A percentile compares a stretch with the other conserved stretches of the same genome.
Conservation (phyloP, 2,329 filamentous ascomycete species). For the Colletotrichum gigasporum region DNA sequence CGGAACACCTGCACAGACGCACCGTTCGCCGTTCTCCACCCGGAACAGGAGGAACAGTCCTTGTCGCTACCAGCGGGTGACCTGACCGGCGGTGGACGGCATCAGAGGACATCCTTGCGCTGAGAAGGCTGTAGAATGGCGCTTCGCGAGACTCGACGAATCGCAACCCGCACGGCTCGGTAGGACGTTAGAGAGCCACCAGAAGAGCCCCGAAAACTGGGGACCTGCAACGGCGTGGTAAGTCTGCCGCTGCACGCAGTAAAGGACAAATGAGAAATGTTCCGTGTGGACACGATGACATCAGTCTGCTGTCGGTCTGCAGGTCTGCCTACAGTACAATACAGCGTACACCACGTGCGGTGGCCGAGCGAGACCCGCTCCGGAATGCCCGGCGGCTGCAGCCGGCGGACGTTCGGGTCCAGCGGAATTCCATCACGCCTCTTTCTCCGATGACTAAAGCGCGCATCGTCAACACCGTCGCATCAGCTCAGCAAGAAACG, state of each 20-base stretch:
- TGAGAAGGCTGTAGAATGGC: background rate
- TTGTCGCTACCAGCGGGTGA: conserved; percentile 2
- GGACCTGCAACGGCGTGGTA: background rate
- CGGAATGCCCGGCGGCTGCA: conserved; percentile 15
- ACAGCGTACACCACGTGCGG: background rate
- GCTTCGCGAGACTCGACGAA: background rate
- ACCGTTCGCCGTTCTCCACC: conserved; percentile 6
- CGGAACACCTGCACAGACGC: conserved; percentile 14
- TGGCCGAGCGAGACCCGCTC: conserved; percentile 5
- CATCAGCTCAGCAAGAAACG: background rate
- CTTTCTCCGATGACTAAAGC: background rate
- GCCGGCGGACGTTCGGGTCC: conserved; percentile 5
- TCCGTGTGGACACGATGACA: background rate
- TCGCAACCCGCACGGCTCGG: background rate
- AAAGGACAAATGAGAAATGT: background rate
- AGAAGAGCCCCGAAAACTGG: background rate
- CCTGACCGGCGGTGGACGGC: background rate
- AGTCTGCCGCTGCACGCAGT: background rate
- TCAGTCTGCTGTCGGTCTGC: background rate
- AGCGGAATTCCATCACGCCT: background rate
- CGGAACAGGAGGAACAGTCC: background rate
- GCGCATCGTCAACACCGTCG: background rate
- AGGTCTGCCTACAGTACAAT: too few species aligned
- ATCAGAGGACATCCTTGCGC: background rate
- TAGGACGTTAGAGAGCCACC: background rate